phyloP scores from a whole-genome alignment of 176 grass and related monocot genomes.

The Rhynchospora pubera region DNA sequence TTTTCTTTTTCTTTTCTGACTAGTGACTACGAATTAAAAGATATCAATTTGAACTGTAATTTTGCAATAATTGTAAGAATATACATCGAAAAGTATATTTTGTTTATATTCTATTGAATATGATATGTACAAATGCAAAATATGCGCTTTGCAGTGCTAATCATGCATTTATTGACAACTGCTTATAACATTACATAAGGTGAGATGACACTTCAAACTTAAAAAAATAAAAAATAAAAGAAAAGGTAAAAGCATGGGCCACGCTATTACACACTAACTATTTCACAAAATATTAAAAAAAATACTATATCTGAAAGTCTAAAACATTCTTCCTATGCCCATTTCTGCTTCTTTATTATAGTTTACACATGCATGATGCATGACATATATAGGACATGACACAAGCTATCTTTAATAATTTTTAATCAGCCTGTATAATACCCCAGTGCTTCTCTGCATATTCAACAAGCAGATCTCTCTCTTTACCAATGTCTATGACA shows the following conservation, averaged over 20 bases:
- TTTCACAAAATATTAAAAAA: neutral
- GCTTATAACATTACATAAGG: too few relatives aligned
- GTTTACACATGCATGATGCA: neutral
- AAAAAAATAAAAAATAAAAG: neutral
- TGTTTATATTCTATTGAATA: too few relatives aligned
- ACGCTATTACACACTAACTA: neutral
- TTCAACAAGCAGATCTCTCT: slow-evolving; percentile 11
- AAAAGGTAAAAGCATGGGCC: neutral
- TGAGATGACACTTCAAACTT: neutral
- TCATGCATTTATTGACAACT: too few relatives aligned
- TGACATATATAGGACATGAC: neutral
- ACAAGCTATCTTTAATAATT: neutral
- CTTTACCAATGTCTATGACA: slow-evolving; percentile 7
- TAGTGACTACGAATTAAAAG: too few relatives aligned
- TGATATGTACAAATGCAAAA: too few relatives aligned
- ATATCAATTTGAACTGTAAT: too few relatives aligned
- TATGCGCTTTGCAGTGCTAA: too few relatives aligned
- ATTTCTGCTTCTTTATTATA: neutral
- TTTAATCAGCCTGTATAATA: neutral
- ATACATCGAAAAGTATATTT: too few relatives aligned
- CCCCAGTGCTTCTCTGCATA: slow-evolving; percentile 15
- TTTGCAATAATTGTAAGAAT: too few relatives aligned
- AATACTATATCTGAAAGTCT: neutral
- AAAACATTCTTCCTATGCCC: neutral
- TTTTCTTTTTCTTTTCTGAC: too few relatives aligned